Percentiles rank a stretch among this genome's conserved stretches.
Conservation (phyloP, 352 stramenopile genomes). For the Pythium chondricola region DNA sequence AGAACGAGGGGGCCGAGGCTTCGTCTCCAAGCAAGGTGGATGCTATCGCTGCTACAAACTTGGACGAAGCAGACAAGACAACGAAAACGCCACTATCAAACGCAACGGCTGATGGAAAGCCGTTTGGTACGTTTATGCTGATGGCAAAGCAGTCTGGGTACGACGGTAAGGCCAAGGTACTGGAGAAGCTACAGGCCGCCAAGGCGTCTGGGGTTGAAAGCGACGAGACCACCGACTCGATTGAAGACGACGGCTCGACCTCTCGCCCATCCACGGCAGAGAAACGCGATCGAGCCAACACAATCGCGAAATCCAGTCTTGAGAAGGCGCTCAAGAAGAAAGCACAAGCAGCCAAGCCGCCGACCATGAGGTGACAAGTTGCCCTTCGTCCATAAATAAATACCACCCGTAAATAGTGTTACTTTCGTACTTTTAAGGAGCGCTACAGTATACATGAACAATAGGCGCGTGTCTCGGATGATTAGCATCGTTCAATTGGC, state of each 20-base stretch:
- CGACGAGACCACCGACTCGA: constrained; percentile 7
- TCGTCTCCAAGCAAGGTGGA: constrained; percentile 4
- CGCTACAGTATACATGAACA: neutral
- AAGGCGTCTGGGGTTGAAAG: neutral
- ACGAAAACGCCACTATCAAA: no score
- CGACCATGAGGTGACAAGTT: constrained; percentile 16
- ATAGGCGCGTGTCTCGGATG: neutral
- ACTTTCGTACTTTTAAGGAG: neutral
- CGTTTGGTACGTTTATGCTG: constrained; percentile 34
- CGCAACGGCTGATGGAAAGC: constrained; percentile 1
- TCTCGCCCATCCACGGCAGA: constrained; percentile 12
- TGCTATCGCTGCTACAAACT: neutral
- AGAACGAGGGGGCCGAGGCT: constrained; percentile 4
- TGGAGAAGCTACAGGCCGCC: constrained; percentile 24
- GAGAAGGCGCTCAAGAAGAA: constrained; percentile 48
- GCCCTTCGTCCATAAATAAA: constrained; percentile 14
- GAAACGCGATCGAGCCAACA: constrained; percentile 10
- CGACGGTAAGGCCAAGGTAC: constrained; percentile 29
- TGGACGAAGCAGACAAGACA: neutral
- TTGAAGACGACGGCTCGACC: neutral
- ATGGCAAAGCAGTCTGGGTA: constrained; percentile 27
- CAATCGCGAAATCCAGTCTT: constrained; percentile 27
- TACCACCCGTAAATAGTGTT: neutral
- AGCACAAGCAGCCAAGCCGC: neutral
- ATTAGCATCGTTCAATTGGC: neutral